These are phyloP conservation scores for Trypanosomatidae sp. DNA, from an alignment of 208 protist genomes.

Conservation along the genomic window DNA sequence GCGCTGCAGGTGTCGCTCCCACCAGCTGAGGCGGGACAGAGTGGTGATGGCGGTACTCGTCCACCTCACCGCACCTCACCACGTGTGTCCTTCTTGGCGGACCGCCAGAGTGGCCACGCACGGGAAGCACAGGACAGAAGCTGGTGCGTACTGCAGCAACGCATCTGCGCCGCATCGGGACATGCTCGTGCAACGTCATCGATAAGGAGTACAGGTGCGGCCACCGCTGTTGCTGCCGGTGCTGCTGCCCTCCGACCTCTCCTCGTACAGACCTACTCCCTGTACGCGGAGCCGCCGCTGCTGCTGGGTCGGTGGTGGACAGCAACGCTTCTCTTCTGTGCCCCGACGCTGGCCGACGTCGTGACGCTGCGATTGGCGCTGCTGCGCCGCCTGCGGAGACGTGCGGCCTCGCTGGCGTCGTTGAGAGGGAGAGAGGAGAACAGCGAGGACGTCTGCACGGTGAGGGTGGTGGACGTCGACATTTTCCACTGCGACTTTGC, in stretches of 20 bases:
- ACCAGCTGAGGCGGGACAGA: not conserved
- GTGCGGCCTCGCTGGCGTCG: not conserved
- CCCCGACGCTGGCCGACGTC: slow-evolving; percentile 55
- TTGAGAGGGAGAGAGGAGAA: no score
- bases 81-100: slow-evolving; percentile 4
- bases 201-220: no score
- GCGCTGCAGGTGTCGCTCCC: slow-evolving; percentile 1
- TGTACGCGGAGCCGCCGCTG: slow-evolving; percentile 47
- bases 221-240: not conserved
- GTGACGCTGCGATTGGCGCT: slow-evolving; percentile 25
- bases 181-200: no score
- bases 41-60: no score
- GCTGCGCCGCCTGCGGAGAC: no score
- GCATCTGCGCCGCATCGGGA: no score
- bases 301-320: slow-evolving; percentile 63
- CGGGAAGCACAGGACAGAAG: slow-evolving; percentile 6
- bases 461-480: slow-evolving; percentile 46
- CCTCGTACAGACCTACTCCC: slow-evolving; percentile 30
- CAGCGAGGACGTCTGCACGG: not conserved
- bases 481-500: slow-evolving; percentile 53
- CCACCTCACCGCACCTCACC: not conserved
- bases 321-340: slow-evolving; percentile 54
- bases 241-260: not conserved
- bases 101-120: slow-evolving; percentile 7
- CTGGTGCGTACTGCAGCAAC: slow-evolving; percentile 3